Evolutionary conservation across 2,329 filamentous ascomycete genomes (phyloP), one percentile per base, ranked within the genome.

Genomic region (Verticillium dahliae): DNA sequence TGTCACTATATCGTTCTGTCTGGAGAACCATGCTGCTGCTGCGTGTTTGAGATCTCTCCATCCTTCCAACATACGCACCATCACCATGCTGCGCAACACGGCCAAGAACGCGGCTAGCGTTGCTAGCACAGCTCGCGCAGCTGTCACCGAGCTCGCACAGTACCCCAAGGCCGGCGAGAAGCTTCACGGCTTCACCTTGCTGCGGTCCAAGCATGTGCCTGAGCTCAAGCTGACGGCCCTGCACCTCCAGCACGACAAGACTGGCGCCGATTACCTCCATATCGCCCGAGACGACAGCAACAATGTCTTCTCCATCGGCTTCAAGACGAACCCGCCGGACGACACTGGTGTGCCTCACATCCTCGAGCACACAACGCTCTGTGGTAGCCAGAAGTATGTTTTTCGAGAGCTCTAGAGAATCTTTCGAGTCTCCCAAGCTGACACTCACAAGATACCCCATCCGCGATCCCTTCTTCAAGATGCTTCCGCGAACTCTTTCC

Each of bases 231-330:
- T 99, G 71, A 96, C 93, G 1, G 95, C 95, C 5, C 77, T 98
- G 60, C 91, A 96, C 66, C 84, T 99, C 65, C 88, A 91, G 70
- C 95, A 99, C 73, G 91, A 98, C 78, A 93, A 93, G 80, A 99
- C 95, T 0, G 92, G 93, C 63, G 95, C 95, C 66, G 92, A 99
- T 68, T 97, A 98, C 73, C 83, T 99, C 56, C 95, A 99, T 77
- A 90, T 99, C 69, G 94, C 93, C 15, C 85, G 94, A 68, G 92
- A 98, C 62, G 95, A 99, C 73, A 90, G 89, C 80, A 99, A 99
- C 80, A 99, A 99, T 90, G 95, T 98, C 73, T 99, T 99, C 78
- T 96, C 93, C 41, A 96, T 99, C 71, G 95, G 93, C 59, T 99
- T 99, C 86, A 97, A 97, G 85, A 99, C 95, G 31, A 98, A 98